Percentiles rank a stretch among this genome's conserved stretches.
phyloP scores from a whole-genome alignment of 2,329 filamentous ascomycete species.

The Shiraia bambusicola region DNA sequence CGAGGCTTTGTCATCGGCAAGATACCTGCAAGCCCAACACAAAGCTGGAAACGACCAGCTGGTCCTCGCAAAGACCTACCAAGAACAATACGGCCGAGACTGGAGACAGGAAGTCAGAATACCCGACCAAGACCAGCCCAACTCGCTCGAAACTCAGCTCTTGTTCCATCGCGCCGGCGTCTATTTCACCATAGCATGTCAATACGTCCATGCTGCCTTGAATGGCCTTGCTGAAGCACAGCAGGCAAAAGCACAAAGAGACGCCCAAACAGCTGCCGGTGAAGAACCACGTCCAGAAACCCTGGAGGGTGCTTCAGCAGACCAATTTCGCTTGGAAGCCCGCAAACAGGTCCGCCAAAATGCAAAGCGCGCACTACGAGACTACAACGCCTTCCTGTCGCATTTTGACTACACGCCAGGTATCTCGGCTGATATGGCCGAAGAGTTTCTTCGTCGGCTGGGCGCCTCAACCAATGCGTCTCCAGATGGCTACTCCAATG shows the following conservation, averaged over 20 bases:
- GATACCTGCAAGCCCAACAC: conserved; percentile 58
- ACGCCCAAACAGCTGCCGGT: conserved; percentile 27
- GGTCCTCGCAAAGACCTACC: conserved; percentile 53
- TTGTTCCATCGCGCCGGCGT: conserved; percentile 74
- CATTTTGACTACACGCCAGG: conserved; percentile 78
- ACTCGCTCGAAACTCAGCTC: conserved; percentile 71
- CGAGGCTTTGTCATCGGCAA: conserved; percentile 60
- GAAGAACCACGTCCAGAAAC: conserved; percentile 39
- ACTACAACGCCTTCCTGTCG: conserved; percentile 71
- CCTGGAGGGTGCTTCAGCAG: conserved; percentile 51
- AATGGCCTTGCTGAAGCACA: conserved; percentile 48
- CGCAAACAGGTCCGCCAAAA: conserved; percentile 71
- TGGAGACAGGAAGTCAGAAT: conserved; percentile 56
- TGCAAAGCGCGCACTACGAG: conserved; percentile 73
- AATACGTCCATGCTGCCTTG: conserved; percentile 62
- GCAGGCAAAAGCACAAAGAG: conserved; percentile 32
- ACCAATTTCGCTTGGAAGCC: conserved; percentile 56
- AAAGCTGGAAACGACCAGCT: conserved; percentile 53
- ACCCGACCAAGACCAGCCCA: conserved; percentile 68
- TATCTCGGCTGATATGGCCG: conserved; percentile 60
- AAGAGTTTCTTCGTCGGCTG: conserved; percentile 50
- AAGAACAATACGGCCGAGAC: conserved; percentile 44
- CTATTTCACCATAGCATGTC: conserved; percentile 71
- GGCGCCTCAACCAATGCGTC: conserved; percentile 22
- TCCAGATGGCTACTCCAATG: conserved; percentile 7